These are phyloP conservation scores for Suhomyces bribrorum DNA, from an alignment of 1,139 yeast species.

Conservation along the genomic window DNA sequence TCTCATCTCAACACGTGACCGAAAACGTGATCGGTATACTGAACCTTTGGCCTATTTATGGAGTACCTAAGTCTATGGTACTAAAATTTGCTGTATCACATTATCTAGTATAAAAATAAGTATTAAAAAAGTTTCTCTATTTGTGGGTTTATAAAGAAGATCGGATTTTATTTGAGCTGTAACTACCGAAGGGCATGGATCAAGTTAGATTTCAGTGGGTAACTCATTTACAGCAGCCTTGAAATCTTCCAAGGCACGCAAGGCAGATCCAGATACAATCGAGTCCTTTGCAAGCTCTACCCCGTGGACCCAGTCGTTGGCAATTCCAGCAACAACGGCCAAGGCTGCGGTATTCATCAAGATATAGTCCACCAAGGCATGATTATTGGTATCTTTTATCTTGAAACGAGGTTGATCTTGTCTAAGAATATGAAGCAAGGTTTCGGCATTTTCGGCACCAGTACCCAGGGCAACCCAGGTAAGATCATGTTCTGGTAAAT, in stretches of 20 bases:
- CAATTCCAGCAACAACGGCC: slow-evolving; percentile 73
- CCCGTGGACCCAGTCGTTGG: slow-evolving; percentile 72
- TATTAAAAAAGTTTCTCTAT: background rate
- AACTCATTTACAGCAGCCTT: slow-evolving; percentile 40
- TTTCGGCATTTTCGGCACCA: slow-evolving; percentile 76
- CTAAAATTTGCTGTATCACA: no score
- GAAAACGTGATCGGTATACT: no score
- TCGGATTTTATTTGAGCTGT: background rate
- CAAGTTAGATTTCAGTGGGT: no score
- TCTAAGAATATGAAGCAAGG: slow-evolving; percentile 56
- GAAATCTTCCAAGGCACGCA: slow-evolving; percentile 57
- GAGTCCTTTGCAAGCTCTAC: slow-evolving; percentile 71
- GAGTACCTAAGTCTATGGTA: no score
- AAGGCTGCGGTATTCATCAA: slow-evolving; percentile 84
- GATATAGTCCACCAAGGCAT: slow-evolving; percentile 83
- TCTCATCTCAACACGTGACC: no score
- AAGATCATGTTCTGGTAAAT: slow-evolving; percentile 72
- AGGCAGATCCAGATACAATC: slow-evolving; percentile 67
- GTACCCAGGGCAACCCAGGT: slow-evolving; percentile 77
- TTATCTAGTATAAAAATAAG: background rate
- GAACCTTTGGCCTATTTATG: no score
- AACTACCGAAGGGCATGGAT: background rate
- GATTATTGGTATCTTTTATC: slow-evolving; percentile 30
- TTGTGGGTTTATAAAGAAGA: background rate
- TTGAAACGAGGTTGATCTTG: slow-evolving; percentile 50